Conservation (phyloP, 2,329 filamentous ascomycete species). For the Monilinia vaccinii-corymbosi region DNA sequence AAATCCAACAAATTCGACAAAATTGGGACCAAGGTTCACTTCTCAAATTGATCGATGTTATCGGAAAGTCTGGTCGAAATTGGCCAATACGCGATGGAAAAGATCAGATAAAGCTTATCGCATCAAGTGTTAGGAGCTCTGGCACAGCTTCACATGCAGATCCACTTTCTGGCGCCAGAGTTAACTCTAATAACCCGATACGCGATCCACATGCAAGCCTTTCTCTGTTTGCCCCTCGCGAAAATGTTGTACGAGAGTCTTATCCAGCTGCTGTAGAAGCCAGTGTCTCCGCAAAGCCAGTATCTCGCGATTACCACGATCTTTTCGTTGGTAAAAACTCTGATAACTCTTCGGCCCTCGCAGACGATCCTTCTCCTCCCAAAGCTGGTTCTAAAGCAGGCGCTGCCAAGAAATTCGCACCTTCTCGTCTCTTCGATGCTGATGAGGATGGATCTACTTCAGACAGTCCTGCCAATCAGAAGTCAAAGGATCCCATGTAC, state of each 20-base stretch:
- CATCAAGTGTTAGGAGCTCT: constrained; percentile 46
- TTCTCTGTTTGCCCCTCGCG: constrained; percentile 63
- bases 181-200: constrained; percentile 43
- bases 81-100: constrained; percentile 89
- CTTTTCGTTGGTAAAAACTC: constrained; percentile 48
- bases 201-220: constrained; percentile 63
- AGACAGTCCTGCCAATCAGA: constrained; percentile 33
- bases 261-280: constrained; percentile 47
- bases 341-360: constrained; percentile 17
- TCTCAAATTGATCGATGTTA: constrained; percentile 87
- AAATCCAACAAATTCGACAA: constrained; percentile 79
- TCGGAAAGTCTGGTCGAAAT: constrained; percentile 80
- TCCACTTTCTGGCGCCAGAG: constrained; percentile 38
- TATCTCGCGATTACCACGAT: constrained; percentile 57
- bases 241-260: constrained; percentile 46
- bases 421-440: constrained; percentile 55
- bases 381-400: constrained; percentile 42
- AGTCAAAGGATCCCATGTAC: constrained; percentile 37
- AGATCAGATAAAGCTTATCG: constrained; percentile 74
- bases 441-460: constrained; percentile 40
- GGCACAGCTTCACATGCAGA: constrained; percentile 30
- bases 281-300: constrained; percentile 61
- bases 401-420: constrained; percentile 51
- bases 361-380: constrained; percentile 18
- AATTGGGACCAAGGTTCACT: constrained; percentile 94